A percentile compares a stretch with the other conserved stretches of the same genome.
Conservation (phyloP, 2,329 filamentous ascomycete genomes). For the Cladophialophora yegresii region DNA sequence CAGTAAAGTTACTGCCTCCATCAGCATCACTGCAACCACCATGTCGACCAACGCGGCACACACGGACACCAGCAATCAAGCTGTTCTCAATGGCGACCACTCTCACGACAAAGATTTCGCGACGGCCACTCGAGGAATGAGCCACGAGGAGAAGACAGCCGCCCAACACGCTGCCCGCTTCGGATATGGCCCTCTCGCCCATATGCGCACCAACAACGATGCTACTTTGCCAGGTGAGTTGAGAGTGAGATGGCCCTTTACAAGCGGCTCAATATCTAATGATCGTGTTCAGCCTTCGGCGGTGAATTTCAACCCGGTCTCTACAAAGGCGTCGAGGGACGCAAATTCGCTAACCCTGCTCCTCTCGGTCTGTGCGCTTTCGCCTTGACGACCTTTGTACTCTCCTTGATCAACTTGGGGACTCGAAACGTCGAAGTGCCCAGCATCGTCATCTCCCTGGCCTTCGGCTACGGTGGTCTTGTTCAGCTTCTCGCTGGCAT, state of each 20-base stretch:
- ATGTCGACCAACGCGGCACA: constrained; percentile 30
- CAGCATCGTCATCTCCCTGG: constrained; percentile 68
- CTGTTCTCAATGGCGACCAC: constrained; percentile 14
- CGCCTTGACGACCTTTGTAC: constrained; percentile 78
- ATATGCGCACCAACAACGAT: constrained; percentile 49
- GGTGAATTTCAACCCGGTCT: constrained; percentile 73
- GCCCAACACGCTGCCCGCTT: constrained; percentile 51
- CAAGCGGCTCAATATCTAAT: constrained; percentile 6
- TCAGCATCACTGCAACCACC: constrained; percentile 2
- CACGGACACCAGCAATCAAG: constrained; percentile 15
- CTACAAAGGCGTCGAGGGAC: constrained; percentile 63
- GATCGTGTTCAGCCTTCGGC: constrained; percentile 60
- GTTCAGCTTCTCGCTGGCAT: constrained; percentile 80
- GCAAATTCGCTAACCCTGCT: constrained; percentile 77
- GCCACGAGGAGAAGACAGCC: constrained; percentile 48
- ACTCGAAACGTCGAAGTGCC: constrained; percentile 61
- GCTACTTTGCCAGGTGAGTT: constrained; percentile 31
- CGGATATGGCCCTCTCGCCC: constrained; percentile 55
- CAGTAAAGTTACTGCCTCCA: neutral
- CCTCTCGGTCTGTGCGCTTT: constrained; percentile 76
- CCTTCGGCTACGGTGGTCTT: constrained; percentile 74
- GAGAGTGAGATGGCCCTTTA: neutral
- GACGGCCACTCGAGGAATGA: constrained; percentile 42
- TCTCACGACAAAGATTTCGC: constrained; percentile 29
- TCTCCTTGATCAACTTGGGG: constrained; percentile 72